Evolutionary conservation across 176 grass and related monocot species (phyloP).

Genomic region (Triticum monococcum): DNA sequence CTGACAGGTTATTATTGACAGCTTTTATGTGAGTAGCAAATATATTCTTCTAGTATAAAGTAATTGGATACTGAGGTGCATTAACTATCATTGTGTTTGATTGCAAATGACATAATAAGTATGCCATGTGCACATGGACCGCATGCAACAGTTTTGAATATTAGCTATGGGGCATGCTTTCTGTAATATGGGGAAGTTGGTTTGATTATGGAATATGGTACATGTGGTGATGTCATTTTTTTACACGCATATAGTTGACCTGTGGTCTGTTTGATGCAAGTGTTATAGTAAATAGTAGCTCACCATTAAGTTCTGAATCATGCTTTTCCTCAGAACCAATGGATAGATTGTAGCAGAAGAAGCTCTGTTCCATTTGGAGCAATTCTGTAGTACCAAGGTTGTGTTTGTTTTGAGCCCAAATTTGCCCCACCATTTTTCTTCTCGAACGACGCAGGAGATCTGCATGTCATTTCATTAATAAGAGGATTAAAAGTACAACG

Average conservation of each 20-base stretch:
- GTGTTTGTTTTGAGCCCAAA: background rate
- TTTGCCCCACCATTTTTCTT: background rate
- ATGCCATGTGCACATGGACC: background rate
- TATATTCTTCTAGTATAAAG: background rate
- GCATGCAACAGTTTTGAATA: background rate
- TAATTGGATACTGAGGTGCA: background rate
- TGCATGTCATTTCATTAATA: background rate
- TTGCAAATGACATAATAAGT: background rate
- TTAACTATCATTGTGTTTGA: conserved; percentile 1
- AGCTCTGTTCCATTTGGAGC: background rate
- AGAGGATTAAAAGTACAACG: background rate
- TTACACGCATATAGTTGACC: background rate
- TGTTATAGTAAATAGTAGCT: background rate
- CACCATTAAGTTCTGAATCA: background rate
- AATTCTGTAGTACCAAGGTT: background rate
- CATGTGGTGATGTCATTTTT: background rate
- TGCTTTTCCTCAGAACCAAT: background rate
- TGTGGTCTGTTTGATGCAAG: background rate
- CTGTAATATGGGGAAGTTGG: background rate
- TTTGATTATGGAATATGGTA: background rate
- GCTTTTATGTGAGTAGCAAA: background rate
- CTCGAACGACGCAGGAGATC: background rate
- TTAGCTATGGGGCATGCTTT: background rate
- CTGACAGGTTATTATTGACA: background rate
- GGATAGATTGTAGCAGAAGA: conserved; percentile 1